These are phyloP conservation scores for Sarocladium kiliense DNA, from an alignment of 2,329 filamentous ascomycete genomes.

Conservation along the genomic window DNA sequence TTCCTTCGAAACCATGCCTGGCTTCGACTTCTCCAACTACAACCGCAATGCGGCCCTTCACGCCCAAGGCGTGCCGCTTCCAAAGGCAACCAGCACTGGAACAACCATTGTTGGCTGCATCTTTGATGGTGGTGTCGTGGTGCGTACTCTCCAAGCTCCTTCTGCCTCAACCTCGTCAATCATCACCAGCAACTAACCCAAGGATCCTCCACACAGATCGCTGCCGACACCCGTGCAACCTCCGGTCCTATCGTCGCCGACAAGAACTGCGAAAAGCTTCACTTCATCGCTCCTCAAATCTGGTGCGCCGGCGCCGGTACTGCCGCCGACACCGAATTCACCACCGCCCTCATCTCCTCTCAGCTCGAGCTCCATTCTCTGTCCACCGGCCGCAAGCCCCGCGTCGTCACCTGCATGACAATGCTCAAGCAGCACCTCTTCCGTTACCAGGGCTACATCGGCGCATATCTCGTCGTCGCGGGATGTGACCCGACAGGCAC, in stretches of 20 bases:
- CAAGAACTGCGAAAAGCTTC: conserved; percentile 99
- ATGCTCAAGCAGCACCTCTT: conserved; percentile 99
- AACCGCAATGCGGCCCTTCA: conserved; percentile 97
- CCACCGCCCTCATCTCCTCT: conserved; percentile 95
- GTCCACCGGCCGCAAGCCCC: conserved; percentile 91
- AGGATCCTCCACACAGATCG: conserved; percentile 58
- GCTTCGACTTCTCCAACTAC: conserved; percentile 99
- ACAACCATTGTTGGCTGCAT: conserved; percentile 98
- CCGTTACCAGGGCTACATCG: conserved; percentile 95
- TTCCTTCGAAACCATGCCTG: conserved; percentile 62
- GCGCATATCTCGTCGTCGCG: conserved; percentile 94
- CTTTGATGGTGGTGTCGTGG: conserved; percentile 92
- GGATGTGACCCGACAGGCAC: conserved; percentile 93
- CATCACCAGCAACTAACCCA: neutral
- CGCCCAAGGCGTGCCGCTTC: conserved; percentile 86
- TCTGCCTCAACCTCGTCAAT: neutral
- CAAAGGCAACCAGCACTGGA: conserved; percentile 97
- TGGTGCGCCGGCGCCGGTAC: conserved; percentile 99
- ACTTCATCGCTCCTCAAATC: conserved; percentile 97
- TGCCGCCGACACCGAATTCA: conserved; percentile 98
- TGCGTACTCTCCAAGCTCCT: conserved; percentile 37
- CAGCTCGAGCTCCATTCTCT: conserved; percentile 97
- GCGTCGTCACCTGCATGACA: conserved; percentile 98
- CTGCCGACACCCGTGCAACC: conserved; percentile 95
- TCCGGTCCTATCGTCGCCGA: conserved; percentile 97